Base-by-base conservation (phyloP, 1,139 yeast genomes). In the Kodamaea sp. region DNA sequence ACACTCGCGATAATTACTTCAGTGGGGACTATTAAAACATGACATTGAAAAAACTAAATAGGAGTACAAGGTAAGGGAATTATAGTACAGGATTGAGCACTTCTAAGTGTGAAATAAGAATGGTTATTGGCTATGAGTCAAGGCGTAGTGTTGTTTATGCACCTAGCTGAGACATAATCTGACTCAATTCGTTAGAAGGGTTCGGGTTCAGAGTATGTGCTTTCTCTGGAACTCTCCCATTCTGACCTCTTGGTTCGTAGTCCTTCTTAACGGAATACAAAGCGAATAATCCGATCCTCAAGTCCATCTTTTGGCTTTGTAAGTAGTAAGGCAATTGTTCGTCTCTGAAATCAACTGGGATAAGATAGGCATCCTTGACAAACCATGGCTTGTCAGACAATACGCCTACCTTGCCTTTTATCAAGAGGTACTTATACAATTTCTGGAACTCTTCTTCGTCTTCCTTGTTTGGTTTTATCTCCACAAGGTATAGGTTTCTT, bases 351-450 rank as follows among this genome's bases (percentile, higher is more conserved):
- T 56, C 64, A 15, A 78, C 45, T 1, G 86, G 71, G 22, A 83
- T 55, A 29, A 85, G 44, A 55, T 84, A 85, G 2, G 81, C 70
- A 53, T 84, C 94, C 50, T 83, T 83, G 22, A 82, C 80, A 43
- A 70, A 66, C 14, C 55, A 44, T 1, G 74, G 76, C 42, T 57
- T 65, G 14, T 66, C 70, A 23, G 76, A 68, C 29, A 84, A 61
- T 13, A 83, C 92, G 0, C 90, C 94, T 32, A 71, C 78, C 50
- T 80, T 79, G 28, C 58, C 54, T 29, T 76, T 65, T 4, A 62
- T 49, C 25, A 60, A 50, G 44, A 82, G 73, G 52, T 82, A 82
- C 20, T 72, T 66, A 53, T 66, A 78, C 26, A 85, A 58, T 40
- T 69, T 73, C 26, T 66, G 59, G 50, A 67, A 80, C 20, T 64